A percentile compares a stretch with the other conserved stretches of the same genome.
phyloP scores from a whole-genome alignment of 2,329 filamentous ascomycete species.

The Claviceps africana region DNA sequence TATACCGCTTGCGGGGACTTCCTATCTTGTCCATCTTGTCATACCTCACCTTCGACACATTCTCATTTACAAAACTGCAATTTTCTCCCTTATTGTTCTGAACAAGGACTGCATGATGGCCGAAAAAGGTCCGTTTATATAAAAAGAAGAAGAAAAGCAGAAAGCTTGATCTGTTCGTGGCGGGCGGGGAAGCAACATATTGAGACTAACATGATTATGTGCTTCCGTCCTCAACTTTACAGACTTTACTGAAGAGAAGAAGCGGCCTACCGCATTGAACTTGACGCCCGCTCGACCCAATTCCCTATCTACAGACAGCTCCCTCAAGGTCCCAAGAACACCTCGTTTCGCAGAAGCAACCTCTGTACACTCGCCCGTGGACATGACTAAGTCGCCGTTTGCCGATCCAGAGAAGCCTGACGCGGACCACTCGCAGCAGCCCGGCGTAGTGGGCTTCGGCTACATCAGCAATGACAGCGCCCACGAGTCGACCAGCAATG shows the following conservation, averaged over 20 bases:
- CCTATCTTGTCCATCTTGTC: constrained; percentile 3
- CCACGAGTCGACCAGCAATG: constrained; percentile 43
- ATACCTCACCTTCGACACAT: not conserved
- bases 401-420: constrained; percentile 43
- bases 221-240: too few relatives aligned
- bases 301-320: constrained; percentile 39
- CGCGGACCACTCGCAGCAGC: constrained; percentile 45
- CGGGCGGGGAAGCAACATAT: not conserved
- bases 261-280: constrained; percentile 41
- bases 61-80: constrained; percentile 3
- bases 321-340: constrained; percentile 54
- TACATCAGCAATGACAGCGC: constrained; percentile 53
- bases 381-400: constrained; percentile 42
- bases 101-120: constrained; percentile 17
- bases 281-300: constrained; percentile 34
- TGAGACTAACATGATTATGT: constrained; percentile 13
- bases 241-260: constrained; percentile 38
- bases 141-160: not conserved
- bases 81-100: not conserved
- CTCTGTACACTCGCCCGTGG: constrained; percentile 62
- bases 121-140: constrained; percentile 24
- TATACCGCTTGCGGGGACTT: constrained; percentile 2
- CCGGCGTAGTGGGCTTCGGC: constrained; percentile 82
- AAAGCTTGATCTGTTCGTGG: too few relatives aligned
- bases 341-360: constrained; percentile 74